phyloP scores from a whole-genome alignment of 73 alveolate species.

The Uronychia setigera region DNA sequence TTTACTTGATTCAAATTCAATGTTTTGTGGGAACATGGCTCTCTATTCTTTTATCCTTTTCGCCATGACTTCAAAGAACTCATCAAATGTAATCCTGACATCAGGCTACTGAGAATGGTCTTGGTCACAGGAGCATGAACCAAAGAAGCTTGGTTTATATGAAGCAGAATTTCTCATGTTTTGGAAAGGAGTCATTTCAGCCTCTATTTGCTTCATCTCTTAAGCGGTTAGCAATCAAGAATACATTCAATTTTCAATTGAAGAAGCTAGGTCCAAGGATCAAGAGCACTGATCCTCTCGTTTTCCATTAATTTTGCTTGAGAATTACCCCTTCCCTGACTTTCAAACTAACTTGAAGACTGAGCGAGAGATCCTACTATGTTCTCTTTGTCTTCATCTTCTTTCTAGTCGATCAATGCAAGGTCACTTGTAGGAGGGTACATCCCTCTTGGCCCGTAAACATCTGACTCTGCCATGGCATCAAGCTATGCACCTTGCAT shows the following conservation, averaged over 20 bases:
- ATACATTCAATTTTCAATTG: background rate
- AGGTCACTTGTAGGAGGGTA: too few relatives aligned
- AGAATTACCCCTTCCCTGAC: background rate
- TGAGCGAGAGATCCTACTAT: background rate
- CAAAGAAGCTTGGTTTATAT: background rate
- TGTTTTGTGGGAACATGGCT: background rate
- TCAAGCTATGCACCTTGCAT: background rate
- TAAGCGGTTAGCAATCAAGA: background rate
- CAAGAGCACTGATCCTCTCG: background rate
- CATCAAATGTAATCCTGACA: background rate
- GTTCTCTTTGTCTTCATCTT: background rate
- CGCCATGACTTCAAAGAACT: background rate
- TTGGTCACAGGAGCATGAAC: background rate
- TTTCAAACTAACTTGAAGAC: background rate
- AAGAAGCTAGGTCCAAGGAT: background rate
- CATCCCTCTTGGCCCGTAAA: too few relatives aligned
- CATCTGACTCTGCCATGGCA: background rate
- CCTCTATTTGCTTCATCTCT: background rate
- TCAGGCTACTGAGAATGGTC: background rate
- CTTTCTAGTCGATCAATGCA: too few relatives aligned
- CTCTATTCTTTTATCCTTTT: background rate
- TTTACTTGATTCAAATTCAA: background rate
- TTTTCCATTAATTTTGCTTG: background rate
- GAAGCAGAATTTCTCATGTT: background rate
- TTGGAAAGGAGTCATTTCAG: background rate